These are phyloP conservation scores for Physcomitrium patens DNA, from an alignment of 225 moss, liverwort and hornwort species.

Conservation along the genomic window DNA sequence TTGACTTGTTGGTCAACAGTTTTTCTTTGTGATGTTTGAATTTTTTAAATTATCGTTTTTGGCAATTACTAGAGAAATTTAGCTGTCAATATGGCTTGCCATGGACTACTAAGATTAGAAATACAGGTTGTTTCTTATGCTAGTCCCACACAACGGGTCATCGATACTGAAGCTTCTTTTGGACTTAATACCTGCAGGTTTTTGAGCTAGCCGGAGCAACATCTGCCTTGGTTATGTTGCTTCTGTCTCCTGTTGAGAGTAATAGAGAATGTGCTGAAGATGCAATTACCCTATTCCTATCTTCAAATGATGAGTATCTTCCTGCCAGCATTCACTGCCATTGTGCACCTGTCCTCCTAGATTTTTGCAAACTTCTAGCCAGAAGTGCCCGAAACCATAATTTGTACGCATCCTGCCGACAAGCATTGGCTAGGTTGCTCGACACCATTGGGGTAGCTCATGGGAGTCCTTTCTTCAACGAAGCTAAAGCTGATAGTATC, in stretches of 20 bases:
- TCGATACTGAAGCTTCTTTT: constrained; percentile 24
- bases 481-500: constrained; percentile 93
- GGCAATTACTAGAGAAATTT: constrained; percentile 4
- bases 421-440: constrained; percentile 90
- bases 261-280: constrained; percentile 98
- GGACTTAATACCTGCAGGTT: constrained; percentile 56
- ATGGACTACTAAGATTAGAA: constrained; percentile 9
- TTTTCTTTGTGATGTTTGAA: constrained; percentile 5
- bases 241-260: constrained; percentile 79
- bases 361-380: constrained; percentile 92
- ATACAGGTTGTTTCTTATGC: not conserved
- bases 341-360: constrained; percentile 90
- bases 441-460: constrained; percentile 90
- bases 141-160: not conserved
- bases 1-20: constrained; percentile 18
- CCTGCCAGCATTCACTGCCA: constrained; percentile 88
- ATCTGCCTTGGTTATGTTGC: constrained; percentile 85
- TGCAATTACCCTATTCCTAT: constrained; percentile 75
- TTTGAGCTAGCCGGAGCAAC: constrained; percentile 98
- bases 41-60: not conserved
- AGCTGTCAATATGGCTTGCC: not conserved
- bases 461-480: constrained; percentile 84
- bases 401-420: constrained; percentile 82
- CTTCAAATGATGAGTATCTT: constrained; percentile 89
- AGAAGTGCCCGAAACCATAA: constrained; percentile 88